Evolutionary conservation across 108 stramenopile genomes (phyloP).

Genomic region (Conticribra weissflogii): DNA sequence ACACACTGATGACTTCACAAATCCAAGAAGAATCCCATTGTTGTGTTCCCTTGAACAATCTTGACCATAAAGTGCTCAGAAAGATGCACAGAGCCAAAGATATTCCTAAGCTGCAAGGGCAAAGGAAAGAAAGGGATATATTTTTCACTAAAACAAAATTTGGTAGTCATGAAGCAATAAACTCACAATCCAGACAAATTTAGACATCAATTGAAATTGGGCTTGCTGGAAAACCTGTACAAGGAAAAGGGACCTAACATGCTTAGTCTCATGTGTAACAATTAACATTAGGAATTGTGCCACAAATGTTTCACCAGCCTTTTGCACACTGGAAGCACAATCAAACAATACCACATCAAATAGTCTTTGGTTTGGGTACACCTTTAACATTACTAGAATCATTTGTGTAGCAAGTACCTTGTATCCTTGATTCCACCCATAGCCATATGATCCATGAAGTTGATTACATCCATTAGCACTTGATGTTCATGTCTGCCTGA

Average conservation of each 20-base stretch:
- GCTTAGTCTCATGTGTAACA: too few species aligned
- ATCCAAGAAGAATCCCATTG: constrained; percentile 2
- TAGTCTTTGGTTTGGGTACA: neutral
- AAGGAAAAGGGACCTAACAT: too few species aligned
- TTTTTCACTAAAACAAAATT: neutral
- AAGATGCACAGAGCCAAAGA: neutral
- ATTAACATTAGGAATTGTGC: constrained; percentile 3
- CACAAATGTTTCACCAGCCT: constrained; percentile 8
- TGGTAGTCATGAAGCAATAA: too few species aligned
- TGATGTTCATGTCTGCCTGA: neutral
- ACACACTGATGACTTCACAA: constrained; percentile 11
- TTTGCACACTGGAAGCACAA: constrained; percentile 18
- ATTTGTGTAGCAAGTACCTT: constrained; percentile 3
- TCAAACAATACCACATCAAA: constrained; percentile 26
- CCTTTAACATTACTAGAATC: neutral
- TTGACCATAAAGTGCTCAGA: neutral
- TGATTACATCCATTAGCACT: neutral
- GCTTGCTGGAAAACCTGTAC: neutral
- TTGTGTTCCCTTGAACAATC: constrained; percentile 10
- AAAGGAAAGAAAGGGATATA: too few species aligned
- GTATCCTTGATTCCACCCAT: constrained; percentile 11
- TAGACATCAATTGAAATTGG: neutral
- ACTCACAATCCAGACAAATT: too few species aligned
- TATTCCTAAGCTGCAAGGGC: neutral
- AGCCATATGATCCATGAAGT: constrained; percentile 1